Base-by-base conservation (phyloP, 768 basidiomycete genomes). In the Cystofilobasidium bisporidii region DNA sequence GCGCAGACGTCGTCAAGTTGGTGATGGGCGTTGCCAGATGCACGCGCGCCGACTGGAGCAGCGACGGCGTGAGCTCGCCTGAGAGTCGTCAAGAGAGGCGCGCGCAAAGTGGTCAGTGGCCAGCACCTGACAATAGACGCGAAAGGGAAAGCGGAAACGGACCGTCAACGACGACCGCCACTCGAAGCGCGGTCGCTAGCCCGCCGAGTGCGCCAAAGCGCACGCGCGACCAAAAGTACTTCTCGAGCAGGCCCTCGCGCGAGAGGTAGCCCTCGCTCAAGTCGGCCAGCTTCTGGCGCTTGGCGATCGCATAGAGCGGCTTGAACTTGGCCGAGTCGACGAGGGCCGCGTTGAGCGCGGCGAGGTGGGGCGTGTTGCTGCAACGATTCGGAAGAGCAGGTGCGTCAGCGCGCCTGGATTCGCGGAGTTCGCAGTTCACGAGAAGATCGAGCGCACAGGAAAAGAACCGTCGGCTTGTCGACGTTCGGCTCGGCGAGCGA, bases 221-320 rank as follows among this genome's bases (percentile, higher is more conserved):
- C 15, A 89, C 86, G 15, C 78, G 76, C 65, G 86, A 85, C 75
- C 89, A 88, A 33, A 90, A 83, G 15, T 86, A 77, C 62, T 86
- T 82, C 74, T 96, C 91, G 87, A 89, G 91, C n/a, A 90, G 75
- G 67, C 87, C 87, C 67, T 87, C 85, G 73, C 86, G 86, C 20
- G 83, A 85, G 47, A 91, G 71, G 71, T 85, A 88, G 6, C 92
- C 92, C 65, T 89, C 87, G 0, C 77, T 74, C 5, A 92, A 76
- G 3, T 81, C 83, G 0, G 85, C 81, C 22, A 84, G 69, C 75
- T 94, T 94, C 77, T 92, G 92, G 38, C 87, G 82, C 81, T 84
- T 85, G 1, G 85, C 88, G 61, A 91, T 75, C 6, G 82, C 75
- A 73, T 83, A 86, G 22, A 87, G 71, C 20, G 85, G 3, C 81